Percentiles rank a stretch among this genome's conserved stretches.
Evolutionary conservation across 2,329 filamentous ascomycete species (phyloP).

Genomic region (Aspergillus proliferans): DNA sequence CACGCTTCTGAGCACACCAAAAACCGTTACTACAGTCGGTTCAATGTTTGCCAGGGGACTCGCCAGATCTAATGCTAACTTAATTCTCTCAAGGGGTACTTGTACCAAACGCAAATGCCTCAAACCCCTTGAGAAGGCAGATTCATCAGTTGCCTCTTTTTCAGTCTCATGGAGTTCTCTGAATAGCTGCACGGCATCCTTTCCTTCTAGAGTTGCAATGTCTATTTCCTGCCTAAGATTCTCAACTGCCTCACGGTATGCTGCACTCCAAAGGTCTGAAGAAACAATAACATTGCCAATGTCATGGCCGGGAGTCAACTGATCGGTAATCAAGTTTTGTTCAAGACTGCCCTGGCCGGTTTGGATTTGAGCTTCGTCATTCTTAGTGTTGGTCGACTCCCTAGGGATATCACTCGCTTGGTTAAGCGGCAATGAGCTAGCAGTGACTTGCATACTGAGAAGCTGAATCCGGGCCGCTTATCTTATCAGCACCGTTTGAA

Average conservation of each 20-base stretch:
- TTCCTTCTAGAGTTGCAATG: constrained; percentile 18
- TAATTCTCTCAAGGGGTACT: constrained; percentile 12
- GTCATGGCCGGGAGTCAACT: neutral
- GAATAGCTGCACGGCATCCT: constrained; percentile 19
- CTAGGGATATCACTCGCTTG: neutral
- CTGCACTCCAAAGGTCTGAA: constrained; percentile 22
- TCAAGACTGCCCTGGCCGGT: neutral
- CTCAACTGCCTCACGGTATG: constrained; percentile 22
- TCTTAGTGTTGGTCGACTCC: neutral
- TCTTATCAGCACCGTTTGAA: constrained; percentile 1
- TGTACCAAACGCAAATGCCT: constrained; percentile 9
- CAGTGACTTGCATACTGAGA: neutral
- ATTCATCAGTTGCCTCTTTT: constrained; percentile 14
- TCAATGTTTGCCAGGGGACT: constrained; percentile 26
- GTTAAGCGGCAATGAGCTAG: constrained; percentile 1
- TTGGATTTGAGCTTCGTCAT: constrained; percentile 1
- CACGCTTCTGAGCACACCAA: constrained; percentile 20
- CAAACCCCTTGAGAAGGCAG: constrained; percentile 13
- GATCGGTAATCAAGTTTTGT: neutral
- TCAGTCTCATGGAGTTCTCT: constrained; percentile 18
- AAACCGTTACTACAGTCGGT: constrained; percentile 15
- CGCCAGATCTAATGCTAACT: constrained; percentile 13
- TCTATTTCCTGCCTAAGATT: constrained; percentile 19
- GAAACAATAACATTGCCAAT: constrained; percentile 2
- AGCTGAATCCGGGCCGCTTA: neutral